phyloP scores from a whole-genome alignment of 495 filamentous ascomycete genomes.

The Podospora comata region DNA sequence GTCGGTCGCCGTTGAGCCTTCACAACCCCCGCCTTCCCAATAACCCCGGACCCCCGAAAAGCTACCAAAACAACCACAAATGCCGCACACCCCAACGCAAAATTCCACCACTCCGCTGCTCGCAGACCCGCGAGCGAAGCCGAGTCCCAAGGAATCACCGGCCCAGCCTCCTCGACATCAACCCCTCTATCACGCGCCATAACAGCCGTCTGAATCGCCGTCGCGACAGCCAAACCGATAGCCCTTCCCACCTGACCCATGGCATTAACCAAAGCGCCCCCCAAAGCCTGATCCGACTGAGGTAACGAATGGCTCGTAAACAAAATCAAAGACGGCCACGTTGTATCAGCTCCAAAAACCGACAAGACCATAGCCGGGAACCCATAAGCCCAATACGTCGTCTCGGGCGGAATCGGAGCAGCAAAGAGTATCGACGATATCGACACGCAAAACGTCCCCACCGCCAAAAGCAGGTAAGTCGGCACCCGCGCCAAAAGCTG shows the following conservation, averaged over 20 bases:
- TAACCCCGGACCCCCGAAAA: conserved; percentile 45
- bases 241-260: conserved; percentile 57
- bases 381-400: conserved; percentile 58
- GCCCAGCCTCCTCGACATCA: conserved; percentile 37
- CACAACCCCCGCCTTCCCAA: conserved; percentile 36
- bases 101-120: conserved; percentile 54
- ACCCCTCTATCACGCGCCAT: conserved; percentile 43
- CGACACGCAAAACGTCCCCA: conserved; percentile 48
- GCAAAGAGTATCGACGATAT: conserved; percentile 55
- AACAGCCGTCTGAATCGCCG: conserved; percentile 55
- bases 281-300: conserved; percentile 58
- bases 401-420: conserved; percentile 50
- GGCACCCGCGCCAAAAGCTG: conserved; percentile 53
- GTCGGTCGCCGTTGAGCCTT: not conserved
- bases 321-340: conserved; percentile 56
- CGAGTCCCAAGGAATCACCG: conserved; percentile 36
- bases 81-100: conserved; percentile 39
- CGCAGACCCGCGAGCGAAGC: conserved; percentile 50
- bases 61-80: conserved; percentile 38
- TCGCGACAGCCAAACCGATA: conserved; percentile 55
- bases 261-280: conserved; percentile 59
- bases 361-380: conserved; percentile 57
- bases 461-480: conserved; percentile 51
- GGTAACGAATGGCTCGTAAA: conserved; percentile 58
- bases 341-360: conserved; percentile 57